These are phyloP conservation scores for Dactylellina parvicollis DNA, from an alignment of 2,329 filamentous ascomycete genomes.

Conservation along the genomic window DNA sequence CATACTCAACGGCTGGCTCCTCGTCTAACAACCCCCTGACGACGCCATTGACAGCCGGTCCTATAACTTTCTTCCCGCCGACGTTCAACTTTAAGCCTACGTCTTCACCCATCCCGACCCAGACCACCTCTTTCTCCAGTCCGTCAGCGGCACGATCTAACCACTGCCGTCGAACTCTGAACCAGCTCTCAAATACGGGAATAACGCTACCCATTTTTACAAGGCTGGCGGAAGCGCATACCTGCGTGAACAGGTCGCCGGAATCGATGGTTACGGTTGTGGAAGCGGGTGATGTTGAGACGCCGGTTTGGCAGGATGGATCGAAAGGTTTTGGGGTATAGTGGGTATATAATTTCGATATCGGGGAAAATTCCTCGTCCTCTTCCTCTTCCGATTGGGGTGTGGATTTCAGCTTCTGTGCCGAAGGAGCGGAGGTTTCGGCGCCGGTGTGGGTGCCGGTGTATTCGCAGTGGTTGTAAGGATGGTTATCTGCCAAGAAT, in stretches of 20 bases:
- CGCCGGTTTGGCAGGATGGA: background rate
- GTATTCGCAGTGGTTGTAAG: slow-evolving; percentile 49
- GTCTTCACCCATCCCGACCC: slow-evolving; percentile 49
- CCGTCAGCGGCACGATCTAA: slow-evolving; percentile 27
- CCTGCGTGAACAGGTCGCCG: slow-evolving; percentile 44
- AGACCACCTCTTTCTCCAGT: background rate
- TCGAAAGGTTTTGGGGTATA: slow-evolving; percentile 30
- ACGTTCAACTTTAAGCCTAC: slow-evolving; percentile 37
- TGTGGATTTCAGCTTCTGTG: slow-evolving; percentile 17
- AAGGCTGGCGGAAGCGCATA: slow-evolving; percentile 31
- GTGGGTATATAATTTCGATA: slow-evolving; percentile 32
- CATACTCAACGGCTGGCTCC: slow-evolving; percentile 34
- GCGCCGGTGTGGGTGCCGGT: slow-evolving; percentile 21
- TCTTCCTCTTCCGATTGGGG: background rate
- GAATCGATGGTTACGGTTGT: slow-evolving; percentile 37
- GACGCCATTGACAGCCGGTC: slow-evolving; percentile 7
- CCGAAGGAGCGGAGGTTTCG: background rate
- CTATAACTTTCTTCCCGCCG: slow-evolving; percentile 17
- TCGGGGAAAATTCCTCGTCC: slow-evolving; percentile 22
- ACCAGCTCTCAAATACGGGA: slow-evolving; percentile 38
- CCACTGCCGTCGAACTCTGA: slow-evolving; percentile 34
- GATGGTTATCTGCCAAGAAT: slow-evolving; percentile 27
- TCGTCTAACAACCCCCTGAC: slow-evolving; percentile 23
- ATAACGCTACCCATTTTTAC: slow-evolving; percentile 28
- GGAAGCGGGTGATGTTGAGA: background rate